Percentiles rank a stretch among this genome's conserved stretches.
Evolutionary conservation across 148 eudicot genomes (phyloP).

Genomic region (Nepenthes gracilis): DNA sequence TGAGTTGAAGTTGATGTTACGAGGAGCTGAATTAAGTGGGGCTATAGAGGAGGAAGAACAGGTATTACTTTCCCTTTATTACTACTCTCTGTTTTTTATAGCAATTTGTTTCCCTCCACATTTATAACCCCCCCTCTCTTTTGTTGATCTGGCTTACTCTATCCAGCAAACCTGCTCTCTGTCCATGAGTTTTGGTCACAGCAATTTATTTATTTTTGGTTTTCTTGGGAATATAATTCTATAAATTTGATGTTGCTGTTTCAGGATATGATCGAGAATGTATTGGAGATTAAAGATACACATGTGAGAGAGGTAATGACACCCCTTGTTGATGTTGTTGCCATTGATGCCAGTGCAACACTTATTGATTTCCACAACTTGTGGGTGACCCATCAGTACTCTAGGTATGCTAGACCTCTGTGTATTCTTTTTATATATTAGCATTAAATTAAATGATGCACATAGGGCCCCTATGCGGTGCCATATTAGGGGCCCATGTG

Average conservation of each 20-base stretch:
- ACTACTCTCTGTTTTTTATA: background rate
- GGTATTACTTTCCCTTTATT: constrained; percentile 26
- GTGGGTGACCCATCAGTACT: constrained; percentile 96
- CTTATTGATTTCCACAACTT: constrained; percentile 77
- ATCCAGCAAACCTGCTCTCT: background rate
- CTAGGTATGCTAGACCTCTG: constrained; percentile 39
- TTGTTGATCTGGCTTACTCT: background rate
- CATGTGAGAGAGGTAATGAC: constrained; percentile 99
- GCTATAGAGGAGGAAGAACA: constrained; percentile 99
- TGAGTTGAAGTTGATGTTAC: constrained; percentile 90
- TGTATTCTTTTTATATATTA: background rate
- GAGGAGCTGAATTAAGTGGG: constrained; percentile 96
- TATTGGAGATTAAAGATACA: constrained; percentile 94
- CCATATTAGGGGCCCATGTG: too few relatives aligned
- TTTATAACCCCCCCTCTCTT: background rate
- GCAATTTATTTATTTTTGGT: background rate
- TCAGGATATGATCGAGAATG: constrained; percentile 99
- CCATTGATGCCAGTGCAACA: constrained; percentile 90
- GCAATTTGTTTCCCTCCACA: background rate
- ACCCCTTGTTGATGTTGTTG: constrained; percentile 97
- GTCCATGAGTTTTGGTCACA: background rate
- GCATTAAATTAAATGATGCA: background rate
- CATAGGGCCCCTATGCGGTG: too few relatives aligned
- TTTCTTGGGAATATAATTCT: background rate
- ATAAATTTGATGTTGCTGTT: constrained; percentile 9